Base-by-base conservation (phyloP, 2,329 filamentous ascomycete genomes). In the Lachnellula suecica region DNA sequence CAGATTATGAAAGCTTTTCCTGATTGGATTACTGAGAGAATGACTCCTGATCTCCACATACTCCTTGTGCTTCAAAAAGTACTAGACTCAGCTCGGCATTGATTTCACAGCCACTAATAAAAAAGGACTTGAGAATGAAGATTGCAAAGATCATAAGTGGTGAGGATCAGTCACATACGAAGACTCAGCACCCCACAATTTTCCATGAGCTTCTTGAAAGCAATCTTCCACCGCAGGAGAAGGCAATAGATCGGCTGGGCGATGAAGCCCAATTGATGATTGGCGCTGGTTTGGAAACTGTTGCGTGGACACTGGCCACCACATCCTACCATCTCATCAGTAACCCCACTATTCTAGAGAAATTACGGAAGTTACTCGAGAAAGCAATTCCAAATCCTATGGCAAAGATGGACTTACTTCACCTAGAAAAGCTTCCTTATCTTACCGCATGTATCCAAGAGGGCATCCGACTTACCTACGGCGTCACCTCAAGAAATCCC, bases 221-320 rank as follows among this genome's bases (percentile, higher is more conserved):
- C 22, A 42, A 56, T 13, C 63, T 74, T 0, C 66, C 71, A 1
- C 37, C 54, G 3, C 13, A 53, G 3, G 71, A 73, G 31, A 71
- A 71, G 52, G 56, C 61, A 0, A 17, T 62, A 1, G 34, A 48
- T 4, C 62, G 71, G 0, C 56, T 74, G 3, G 54, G 54, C 5
- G 56, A 65, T 3, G 72, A 74, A n/a, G 65, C 60, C 5, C 53
- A 60, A 1, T 23, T 70, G 1, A 61, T 69, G 7, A 61, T 60
- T n/a, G 49, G 41, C 1, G 71, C 70, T 4, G 71, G 68, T 1
- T 68, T 66, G 23, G 68, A 71, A 37, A 74, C 70, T 0, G 66
- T 63, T 1, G 63, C 60, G 10, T 64, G 63, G 56, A 58, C 65
- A 0, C 59, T 75, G 8, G 52, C 64, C 2, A 49, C 69, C 10